Base-by-base conservation (phyloP, 2,329 filamentous ascomycete species). In the Apiospora aurea region DNA sequence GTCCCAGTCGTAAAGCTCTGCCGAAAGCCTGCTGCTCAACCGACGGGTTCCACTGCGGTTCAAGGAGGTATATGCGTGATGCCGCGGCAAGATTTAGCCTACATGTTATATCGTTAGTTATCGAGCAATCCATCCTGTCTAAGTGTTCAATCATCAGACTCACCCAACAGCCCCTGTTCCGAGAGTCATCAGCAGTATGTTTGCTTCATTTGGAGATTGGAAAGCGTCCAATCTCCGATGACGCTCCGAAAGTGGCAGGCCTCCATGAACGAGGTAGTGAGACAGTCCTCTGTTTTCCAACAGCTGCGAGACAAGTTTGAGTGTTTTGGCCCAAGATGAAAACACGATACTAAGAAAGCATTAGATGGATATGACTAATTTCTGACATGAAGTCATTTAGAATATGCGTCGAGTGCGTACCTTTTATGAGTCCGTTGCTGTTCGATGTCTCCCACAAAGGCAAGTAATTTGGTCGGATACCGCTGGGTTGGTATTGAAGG, bases 31-130 rank as follows among this genome's bases (percentile, higher is more conserved):
- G 69, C 4, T 66, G 34, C 24, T 72, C 71, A 24, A 72, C 57
- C 24, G 71, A 72, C 2, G 71, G 71, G 21, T 72, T 72, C 69
- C 71, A 72, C 51, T 72, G 71, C 2, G 71, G 71, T 34, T 72
- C 71, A 3, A 72, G 29, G 16, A 72, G 53, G n/a, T 72, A 43
- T 4, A 72, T 61, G 4, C 69, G 53, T 4, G 53, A 53, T 4
- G 69, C 69, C 7, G 67, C 10, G 1, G 71, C 64, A 7, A 72
- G 69, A 29, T 70, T 72, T 5, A 72, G 51, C 2, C 71, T 72
- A 1, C 7, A 44, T 18, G 10, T 2, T 11, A 69, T 26, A 2
- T 1, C 4, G 24, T 46, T 29, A 24, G 8, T 29, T 1, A 29
- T 21, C 1, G 14, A 18, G 2, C 24, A 16, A 11, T 1, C 18